Evolutionary conservation across 2,329 filamentous ascomycete species (phyloP), one percentile per base, ranked within the genome.

Genomic region (Cytospora mali): DNA sequence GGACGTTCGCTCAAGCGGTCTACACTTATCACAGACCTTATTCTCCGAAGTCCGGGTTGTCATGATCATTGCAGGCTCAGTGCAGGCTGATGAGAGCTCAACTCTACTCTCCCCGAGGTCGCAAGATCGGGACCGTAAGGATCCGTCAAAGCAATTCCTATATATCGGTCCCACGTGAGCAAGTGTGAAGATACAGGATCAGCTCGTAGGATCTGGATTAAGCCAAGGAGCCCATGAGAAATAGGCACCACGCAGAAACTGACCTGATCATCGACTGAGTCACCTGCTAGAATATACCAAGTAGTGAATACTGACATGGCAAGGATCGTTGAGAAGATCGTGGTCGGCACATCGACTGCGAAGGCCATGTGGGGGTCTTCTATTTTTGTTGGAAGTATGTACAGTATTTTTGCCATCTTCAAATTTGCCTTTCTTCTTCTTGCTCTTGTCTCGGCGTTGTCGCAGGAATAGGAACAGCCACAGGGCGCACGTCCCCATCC

Each of bases 21-120:
- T n/a, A n/a, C n/a, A n/a, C n/a, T n/a, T 16, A 35, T 35, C 33
- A n/a, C 33, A 23, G 49, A 54, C 58, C 35, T 54, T 54, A 49
- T 60, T 54, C 35, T 54, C 58, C 58, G 50, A 25, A 16, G 21
- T 5, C 18, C 27, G 25, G 31, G 23, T 27, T 27, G 31, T n/a
- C 16, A 9, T 16, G 18, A 16, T 33, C 16, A 23, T 39, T 23
- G 50, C 31, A 18, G 2, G 11, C 4, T 18, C 5, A 39, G 35
- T 14, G n/a, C n/a, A n/a, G n/a, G n/a, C n/a, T n/a, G n/a, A n/a
- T n/a, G 16, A 27, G 23, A 25, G 14, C 31, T 46, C 25, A 6
- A 46, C 11, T 31, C 25, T 60, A n/a, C n/a, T n/a, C n/a, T n/a
- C n/a, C n/a, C n/a, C 50, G 42, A 46, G n/a, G 21, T 23, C 42